Evolutionary conservation across 1,284 basidiomycete genomes (phyloP), one percentile per base, ranked within the genome.

Genomic region (Cerioporus squamosus): DNA sequence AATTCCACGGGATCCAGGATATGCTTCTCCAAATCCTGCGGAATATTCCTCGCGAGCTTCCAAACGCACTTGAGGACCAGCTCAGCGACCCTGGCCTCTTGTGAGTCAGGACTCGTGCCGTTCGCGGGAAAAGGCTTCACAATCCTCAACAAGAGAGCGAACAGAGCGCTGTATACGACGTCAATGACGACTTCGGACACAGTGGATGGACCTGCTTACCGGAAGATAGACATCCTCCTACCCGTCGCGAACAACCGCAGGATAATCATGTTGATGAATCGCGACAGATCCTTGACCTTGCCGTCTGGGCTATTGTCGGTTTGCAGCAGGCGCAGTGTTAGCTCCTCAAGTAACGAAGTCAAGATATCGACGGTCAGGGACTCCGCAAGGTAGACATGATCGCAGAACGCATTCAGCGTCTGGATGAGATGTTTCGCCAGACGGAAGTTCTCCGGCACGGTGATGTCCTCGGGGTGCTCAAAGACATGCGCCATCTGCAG

Each of bases 211-310:
- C 7, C n/a, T 23, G 73, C 88, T 68, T 65, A 95, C 91, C 93
- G 85, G 78, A 98, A 97, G 50, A 98, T 91, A 0, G 93, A 88
- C 82, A 97, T 95, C 60, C 93, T 84, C 65, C 95, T 84, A 31
- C 93, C 93, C 15, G 95, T 95, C 33, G 94, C 91, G 75, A 99
- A 97, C 52, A 97, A 76, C 29, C 96, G 88, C 53, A 99, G 81
- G 58, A 99, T 92, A 59, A 99, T 96, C 89, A 98, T 97, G 75
- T 99, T 99, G 75, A 99, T 94, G 74, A 97, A 98, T 58, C 94
- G 88, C 20, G 95, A 95, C 65, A 97, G 72, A 74, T 97, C 91
- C 73, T 95, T 92, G 57, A 94, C 83, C 66, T 91, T 86, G 69
- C 81, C 84, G 53, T 89, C 79, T 20, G 76, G 74, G 62, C 87